Evolutionary conservation across 2,329 filamentous ascomycete genomes (phyloP).

Genomic region (Plectosphaerella cucumerina): DNA sequence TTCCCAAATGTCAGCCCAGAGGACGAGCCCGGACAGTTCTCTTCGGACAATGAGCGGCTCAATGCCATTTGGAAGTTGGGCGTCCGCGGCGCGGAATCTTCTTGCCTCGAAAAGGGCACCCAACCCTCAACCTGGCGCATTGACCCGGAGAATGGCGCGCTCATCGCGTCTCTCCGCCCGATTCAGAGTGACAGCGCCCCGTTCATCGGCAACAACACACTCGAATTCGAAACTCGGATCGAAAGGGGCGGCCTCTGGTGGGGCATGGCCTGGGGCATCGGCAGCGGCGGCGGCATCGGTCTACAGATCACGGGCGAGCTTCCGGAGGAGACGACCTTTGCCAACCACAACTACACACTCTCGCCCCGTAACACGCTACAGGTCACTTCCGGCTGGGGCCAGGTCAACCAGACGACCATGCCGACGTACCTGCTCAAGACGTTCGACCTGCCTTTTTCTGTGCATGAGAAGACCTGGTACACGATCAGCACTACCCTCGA

Average conservation of each 20-base stretch:
- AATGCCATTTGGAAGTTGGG: conserved; percentile 33
- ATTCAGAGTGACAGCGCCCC: conserved; percentile 19
- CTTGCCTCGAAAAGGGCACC: conserved; percentile 31
- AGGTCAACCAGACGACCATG: conserved; percentile 31
- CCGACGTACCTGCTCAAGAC: conserved; percentile 17
- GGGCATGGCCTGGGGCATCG: conserved; percentile 16
- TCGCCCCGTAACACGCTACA: conserved; percentile 28
- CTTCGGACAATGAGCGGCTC: conserved; percentile 21
- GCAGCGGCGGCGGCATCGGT: conserved; percentile 10
- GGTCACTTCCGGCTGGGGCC: conserved; percentile 24
- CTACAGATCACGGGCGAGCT: conserved; percentile 8
- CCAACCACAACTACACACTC: conserved; percentile 27
- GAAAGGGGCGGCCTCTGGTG: conserved; percentile 31
- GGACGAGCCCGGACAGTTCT: conserved; percentile 23
- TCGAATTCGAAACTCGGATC: conserved; percentile 32
- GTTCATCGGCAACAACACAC: conserved; percentile 26
- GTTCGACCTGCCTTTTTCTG: conserved; percentile 18
- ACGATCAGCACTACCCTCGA: conserved; percentile 27
- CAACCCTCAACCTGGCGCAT: conserved; percentile 30
- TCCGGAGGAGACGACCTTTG: conserved; percentile 2
- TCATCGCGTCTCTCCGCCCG: conserved; percentile 26
- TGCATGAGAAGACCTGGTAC: conserved; percentile 32
- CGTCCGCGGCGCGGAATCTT: conserved; percentile 22
- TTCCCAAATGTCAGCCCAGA: conserved; percentile 16
- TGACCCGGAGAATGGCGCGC: conserved; percentile 22